Evolutionary conservation across 192 early-diverging fungal species (phyloP), one percentile per base, ranked within the genome.

Genomic region (Umbelopsis sp.): DNA sequence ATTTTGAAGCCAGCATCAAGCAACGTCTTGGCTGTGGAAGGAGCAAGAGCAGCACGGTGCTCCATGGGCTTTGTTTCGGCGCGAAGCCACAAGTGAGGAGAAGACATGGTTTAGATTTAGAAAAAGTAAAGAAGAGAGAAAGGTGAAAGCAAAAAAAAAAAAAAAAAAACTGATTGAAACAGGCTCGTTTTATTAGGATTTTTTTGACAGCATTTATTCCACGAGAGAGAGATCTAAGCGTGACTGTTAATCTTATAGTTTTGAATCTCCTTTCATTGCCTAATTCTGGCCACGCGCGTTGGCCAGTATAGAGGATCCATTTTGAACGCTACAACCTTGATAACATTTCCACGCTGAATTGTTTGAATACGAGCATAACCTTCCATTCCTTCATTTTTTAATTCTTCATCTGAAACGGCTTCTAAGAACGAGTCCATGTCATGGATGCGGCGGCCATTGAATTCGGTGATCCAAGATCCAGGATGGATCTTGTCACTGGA

Each of bases 21-120:
- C 22, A 99, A 87, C 72, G 82, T 87, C 83, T 93, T 91, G 85
- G 88, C 89, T 62, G 88, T 89, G 29, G 84, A 83, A 17, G 97
- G 97, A 29, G 97, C 96, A 73, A 99, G 83, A 41, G 94, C 94
- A 43, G 95, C 92, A 66, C 97, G 88, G 82, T 94, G 92, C 86
- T 99, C 97, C 82, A 96, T 94, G 32, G 91, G 87, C 90, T 99
- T 99, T 74, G 96, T 99, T 82, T 99, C 97, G 51, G 96, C 95
- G 75, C 97, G 92, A 68, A 99, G 90, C 97, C 97, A 98, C 70
- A 93, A 82, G 70, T 93, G 89, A 74, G 84, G 73, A 54, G 56
- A 29, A 62, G 56, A 32, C 56, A 62, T 62, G 26, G n/a, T n/a
- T n/a, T n/a, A n/a, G n/a, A n/a, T n/a, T 26, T 51, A 7, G 7